Percentiles rank a stretch among this genome's conserved stretches.
These are phyloP conservation scores for Boletus coccyginus DNA, from an alignment of 768 basidiomycete species.

Conservation along the genomic window DNA sequence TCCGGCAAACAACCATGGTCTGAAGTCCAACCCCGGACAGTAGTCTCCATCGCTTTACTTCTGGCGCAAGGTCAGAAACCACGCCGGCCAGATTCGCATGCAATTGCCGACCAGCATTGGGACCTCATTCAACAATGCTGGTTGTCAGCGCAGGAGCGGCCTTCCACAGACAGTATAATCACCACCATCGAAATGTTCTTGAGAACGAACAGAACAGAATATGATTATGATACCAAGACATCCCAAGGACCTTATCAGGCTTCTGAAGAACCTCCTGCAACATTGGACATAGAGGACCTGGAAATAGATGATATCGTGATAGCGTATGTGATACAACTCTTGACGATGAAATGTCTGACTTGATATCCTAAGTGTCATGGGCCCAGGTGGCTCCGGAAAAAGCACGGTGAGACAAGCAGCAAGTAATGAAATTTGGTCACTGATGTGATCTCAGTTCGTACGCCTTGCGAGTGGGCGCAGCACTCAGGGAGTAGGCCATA, in stretches of 20 bases:
- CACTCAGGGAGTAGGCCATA: constrained; percentile 1
- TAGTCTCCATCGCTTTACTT: no score
- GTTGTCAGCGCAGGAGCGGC: no score
- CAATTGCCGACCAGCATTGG: no score
- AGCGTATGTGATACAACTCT: constrained; percentile 7
- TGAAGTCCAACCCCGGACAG: no score
- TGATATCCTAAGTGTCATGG: constrained; percentile 11
- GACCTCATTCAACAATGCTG: no score
- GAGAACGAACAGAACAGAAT: no score
- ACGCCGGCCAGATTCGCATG: no score
- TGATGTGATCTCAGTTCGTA: constrained; percentile 12
- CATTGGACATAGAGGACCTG: background rate
- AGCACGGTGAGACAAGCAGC: constrained; percentile 8
- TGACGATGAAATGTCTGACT: background rate
- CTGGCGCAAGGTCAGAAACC: no score
- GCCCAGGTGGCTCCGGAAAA: constrained; percentile 16
- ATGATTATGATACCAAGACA: no score
- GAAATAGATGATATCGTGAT: constrained; percentile 8
- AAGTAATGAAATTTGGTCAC: background rate
- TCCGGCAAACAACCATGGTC: no score
- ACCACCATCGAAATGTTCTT: no score
- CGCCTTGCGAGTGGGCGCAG: background rate
- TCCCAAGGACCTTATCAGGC: background rate
- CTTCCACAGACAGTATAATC: no score
- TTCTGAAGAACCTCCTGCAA: background rate